A percentile compares a stretch with the other conserved stretches of the same genome.
Evolutionary conservation across 73 alveolate genomes (phyloP).

Genomic region (Tetrahymena elliotti): DNA sequence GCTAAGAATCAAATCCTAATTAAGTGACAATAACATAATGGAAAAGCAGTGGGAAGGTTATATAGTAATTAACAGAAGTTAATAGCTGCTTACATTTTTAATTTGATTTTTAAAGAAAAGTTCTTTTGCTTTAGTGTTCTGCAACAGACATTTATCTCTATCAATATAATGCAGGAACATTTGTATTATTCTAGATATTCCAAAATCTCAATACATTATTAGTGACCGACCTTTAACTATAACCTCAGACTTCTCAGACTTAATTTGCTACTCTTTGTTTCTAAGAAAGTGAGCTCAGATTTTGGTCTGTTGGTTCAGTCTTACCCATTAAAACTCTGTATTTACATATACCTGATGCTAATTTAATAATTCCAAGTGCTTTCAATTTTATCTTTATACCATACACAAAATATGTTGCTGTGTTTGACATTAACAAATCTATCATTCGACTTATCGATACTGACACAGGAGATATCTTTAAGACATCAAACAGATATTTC

Average conservation of each 20-base stretch:
- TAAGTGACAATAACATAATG: not conserved
- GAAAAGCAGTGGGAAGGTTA: not conserved
- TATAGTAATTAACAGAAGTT: not conserved
- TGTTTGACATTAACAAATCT: not conserved
- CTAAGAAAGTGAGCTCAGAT: not conserved
- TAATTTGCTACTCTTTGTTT: not conserved
- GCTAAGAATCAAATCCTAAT: not conserved
- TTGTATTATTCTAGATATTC: not conserved
- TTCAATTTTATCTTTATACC: not conserved
- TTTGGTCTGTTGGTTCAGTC: not conserved
- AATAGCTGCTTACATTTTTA: not conserved
- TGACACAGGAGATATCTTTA: not conserved
- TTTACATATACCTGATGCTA: not conserved
- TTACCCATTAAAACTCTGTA: not conserved
- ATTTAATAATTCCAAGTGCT: not conserved
- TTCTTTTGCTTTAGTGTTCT: not conserved
- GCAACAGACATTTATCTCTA: not conserved
- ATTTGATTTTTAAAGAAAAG: not conserved
- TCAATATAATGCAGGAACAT: not conserved
- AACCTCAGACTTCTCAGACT: not conserved
- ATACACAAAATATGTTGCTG: not conserved
- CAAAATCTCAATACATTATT: not conserved
- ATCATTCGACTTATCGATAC: not conserved
- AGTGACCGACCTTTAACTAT: not conserved
- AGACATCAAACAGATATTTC: not conserved